Evolutionary conservation across 2,329 filamentous ascomycete genomes (phyloP), one percentile per base, ranked within the genome.

Genomic region (Phyllosticta paracitricarpa): DNA sequence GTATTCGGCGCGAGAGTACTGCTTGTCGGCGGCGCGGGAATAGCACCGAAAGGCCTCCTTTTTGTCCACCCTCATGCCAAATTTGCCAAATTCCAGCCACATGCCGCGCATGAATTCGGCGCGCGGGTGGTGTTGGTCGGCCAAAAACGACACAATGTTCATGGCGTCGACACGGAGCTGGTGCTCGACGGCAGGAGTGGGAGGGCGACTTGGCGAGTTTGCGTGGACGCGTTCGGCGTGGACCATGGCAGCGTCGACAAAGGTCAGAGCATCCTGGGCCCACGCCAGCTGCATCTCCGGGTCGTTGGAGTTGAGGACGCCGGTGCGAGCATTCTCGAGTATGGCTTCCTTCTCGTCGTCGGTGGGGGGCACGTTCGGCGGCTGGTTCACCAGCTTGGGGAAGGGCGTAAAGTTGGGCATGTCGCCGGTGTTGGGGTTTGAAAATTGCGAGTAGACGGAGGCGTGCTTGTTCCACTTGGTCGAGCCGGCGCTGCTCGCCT

Each of bases 41-140:
- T 97, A 99, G 68, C 88, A 89, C 64, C 86, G 78, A 72, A 95
- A 97, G 7, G 94, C 93, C 76, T 97, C 93, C 69, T 93, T 92
- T 78, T 96, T 96, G 78, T 99, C 94, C 63, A 91, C 81, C 28
- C 91, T 85, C 73, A 88, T 86, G 51, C 91, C 91, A 71, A 97
- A 97, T 71, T 96, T 96, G 67, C 94, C 94, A 80, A 97, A 99
- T 72, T 99, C 94, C 57, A 96, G 81, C 94, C 94, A 99, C 82
- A 96, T 97, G 63, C 91, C 90, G 68, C 86, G 86, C 79, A 97
- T 90, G 73, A 97, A 99, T 66, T 95, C 85, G 25, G 94, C 94
- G 70, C 94, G 91, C 25, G 94, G 94, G 68, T 99, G 94, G 65
- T 88, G 85, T 73, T 99, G 94, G 58, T 92, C 88, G 25, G 93